phyloP scores from a whole-genome alignment of 306 rosid species.

The Dryas alaskensis region DNA sequence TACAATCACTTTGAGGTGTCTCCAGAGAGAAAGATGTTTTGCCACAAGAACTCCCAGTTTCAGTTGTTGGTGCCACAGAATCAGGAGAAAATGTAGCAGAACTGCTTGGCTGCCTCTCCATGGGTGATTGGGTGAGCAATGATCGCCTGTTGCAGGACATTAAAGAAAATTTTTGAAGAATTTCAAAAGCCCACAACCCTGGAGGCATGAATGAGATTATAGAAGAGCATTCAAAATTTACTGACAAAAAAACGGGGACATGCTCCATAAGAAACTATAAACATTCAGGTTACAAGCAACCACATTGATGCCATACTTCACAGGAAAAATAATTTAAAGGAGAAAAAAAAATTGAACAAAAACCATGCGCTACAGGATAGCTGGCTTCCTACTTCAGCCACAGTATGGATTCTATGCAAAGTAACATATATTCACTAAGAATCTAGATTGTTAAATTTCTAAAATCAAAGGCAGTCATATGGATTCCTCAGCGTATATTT shows the following conservation, averaged over 20 bases:
- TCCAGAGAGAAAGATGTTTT: conserved; percentile 35
- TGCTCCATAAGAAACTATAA: neutral
- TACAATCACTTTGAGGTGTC: conserved; percentile 31
- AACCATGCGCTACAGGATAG: neutral
- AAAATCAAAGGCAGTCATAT: neutral
- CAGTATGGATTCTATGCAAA: neutral
- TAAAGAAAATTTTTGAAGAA: neutral
- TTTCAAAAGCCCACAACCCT: neutral
- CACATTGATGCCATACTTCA: no score
- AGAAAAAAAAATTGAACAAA: neutral
- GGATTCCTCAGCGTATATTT: neutral
- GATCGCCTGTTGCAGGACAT: conserved; percentile 65
- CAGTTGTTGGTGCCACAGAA: conserved; percentile 36
- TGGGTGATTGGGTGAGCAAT: conserved; percentile 84
- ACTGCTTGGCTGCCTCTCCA: conserved; percentile 29
- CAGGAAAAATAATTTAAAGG: no score
- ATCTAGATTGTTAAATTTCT: neutral
- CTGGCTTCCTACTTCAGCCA: neutral
- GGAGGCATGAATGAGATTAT: neutral
- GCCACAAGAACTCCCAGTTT: conserved; percentile 41
- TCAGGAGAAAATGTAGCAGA: conserved; percentile 46
- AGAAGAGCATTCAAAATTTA: no score
- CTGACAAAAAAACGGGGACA: neutral
- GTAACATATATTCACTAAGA: neutral
- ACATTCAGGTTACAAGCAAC: neutral